Evolutionary conservation across 2,329 filamentous ascomycete species (phyloP), one percentile per base, ranked within the genome.

Genomic region (Hypoxylon sp.): DNA sequence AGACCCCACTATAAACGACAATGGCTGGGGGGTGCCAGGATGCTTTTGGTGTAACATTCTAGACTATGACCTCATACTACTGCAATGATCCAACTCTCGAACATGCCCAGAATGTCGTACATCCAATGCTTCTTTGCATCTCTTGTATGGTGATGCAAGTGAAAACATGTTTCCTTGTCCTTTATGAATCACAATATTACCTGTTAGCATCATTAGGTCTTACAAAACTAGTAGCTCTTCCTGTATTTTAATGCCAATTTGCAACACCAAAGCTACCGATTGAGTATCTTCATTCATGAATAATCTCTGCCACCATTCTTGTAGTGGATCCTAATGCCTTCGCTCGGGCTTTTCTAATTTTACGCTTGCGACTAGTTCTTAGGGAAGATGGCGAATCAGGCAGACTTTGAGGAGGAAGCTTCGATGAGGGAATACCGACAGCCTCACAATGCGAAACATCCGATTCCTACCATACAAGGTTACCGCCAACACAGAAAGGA

Each of bases 401-500:
- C 59, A 2, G 67, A 67, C 43, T 69, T 72, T 36, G 71, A 75
- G 10, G 38, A 69, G 14, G 68, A 66, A 25, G 62, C 41, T 41
- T 41, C 50, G 19, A 67, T 10, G 11, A 71, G 67, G 48, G 69
- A 68, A 9, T 68, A 75, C 21, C 67, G 68, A 14, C 64, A 69
- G 1, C 74, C 71, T 36, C 74, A 74, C 45, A 72, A 67, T 51
- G 75, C 70, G 7, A 74, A 69, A 56, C 75, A 76, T 23, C 72
- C 72, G 10, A 77, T 78, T 30, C 85, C 85, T 6, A 87, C 84
- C 28, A 78, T 86, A 48, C 81, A 83, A 45, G 81, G 79, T 50
- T 86, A 86, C 63, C 77, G 80, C 23, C 80, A 86, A 64, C 83
- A 84, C 53, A 79, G 80, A 46, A 81, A 76, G 32, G 81, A 83